phyloP scores from a whole-genome alignment of 495 filamentous ascomycete species.

The Barbatosphaeria neglecta region DNA sequence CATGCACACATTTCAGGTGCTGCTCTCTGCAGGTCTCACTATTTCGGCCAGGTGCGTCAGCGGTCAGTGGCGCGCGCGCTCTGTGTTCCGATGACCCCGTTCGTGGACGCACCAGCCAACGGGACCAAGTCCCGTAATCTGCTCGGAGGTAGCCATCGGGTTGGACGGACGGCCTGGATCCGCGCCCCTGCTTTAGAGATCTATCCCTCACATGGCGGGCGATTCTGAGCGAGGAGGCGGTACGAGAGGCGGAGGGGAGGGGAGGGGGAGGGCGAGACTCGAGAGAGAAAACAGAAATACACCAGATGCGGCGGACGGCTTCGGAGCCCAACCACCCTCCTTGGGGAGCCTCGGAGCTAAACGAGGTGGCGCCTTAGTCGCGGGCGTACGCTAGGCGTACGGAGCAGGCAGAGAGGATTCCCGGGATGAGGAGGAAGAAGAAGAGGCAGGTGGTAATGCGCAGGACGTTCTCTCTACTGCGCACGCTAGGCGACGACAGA shows the following conservation, averaged over 20 bases:
- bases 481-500: too few relatives aligned
- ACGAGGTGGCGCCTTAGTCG: too few relatives aligned
- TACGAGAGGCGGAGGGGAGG: background rate
- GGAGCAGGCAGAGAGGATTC: too few relatives aligned
- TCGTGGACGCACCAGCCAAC: conserved; percentile 18
- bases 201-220: background rate
- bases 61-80: background rate
- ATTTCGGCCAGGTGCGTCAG: conserved; percentile 2
- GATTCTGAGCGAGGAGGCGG: too few relatives aligned
- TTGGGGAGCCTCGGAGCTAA: too few relatives aligned
- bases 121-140: background rate
- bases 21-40: conserved; percentile 34
- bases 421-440: too few relatives aligned
- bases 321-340: background rate
- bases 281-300: background rate
- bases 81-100: background rate
- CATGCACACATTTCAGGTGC: conserved; percentile 33
- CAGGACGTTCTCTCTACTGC: too few relatives aligned
- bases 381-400: too few relatives aligned
- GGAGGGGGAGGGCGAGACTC: background rate
- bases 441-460: too few relatives aligned
- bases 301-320: background rate
- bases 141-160: background rate
- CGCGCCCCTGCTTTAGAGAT: background rate
- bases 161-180: too few relatives aligned